A percentile compares a stretch with the other conserved stretches of the same genome.
phyloP scores from a whole-genome alignment of 2,329 filamentous ascomycete genomes.

The Chrysoporthe austroafricana region DNA sequence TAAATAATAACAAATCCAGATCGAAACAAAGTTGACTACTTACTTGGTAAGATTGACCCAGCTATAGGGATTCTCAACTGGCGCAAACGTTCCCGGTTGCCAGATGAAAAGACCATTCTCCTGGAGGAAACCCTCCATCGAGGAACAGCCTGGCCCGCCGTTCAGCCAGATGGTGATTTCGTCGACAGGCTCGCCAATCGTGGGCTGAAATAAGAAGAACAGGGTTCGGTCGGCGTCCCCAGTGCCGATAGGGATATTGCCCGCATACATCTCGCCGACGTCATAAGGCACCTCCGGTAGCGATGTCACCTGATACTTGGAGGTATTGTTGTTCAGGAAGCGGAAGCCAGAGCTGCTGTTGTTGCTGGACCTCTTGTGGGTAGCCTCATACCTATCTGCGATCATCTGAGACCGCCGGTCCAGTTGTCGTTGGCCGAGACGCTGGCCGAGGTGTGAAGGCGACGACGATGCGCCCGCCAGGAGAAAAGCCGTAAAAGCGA shows the following conservation, averaged over 20 bases:
- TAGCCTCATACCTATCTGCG: neutral
- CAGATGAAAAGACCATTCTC: slow-evolving; percentile 17
- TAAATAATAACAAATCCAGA: neutral
- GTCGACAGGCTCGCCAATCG: slow-evolving; percentile 14
- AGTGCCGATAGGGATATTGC: slow-evolving; percentile 13
- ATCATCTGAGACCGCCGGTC: slow-evolving; percentile 4
- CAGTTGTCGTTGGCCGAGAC: slow-evolving; percentile 8
- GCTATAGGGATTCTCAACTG: slow-evolving; percentile 20
- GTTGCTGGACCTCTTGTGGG: neutral
- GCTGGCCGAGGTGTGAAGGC: neutral
- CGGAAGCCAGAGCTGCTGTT: slow-evolving; percentile 11
- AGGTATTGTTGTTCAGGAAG: slow-evolving; percentile 9
- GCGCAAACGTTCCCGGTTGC: slow-evolving; percentile 16
- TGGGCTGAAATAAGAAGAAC: slow-evolving; percentile 19
- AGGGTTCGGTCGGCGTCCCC: neutral
- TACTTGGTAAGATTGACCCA: slow-evolving; percentile 20
- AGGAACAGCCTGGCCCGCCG: slow-evolving; percentile 21
- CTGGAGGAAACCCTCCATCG: slow-evolving; percentile 16
- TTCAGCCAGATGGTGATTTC: slow-evolving; percentile 23
- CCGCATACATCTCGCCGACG: slow-evolving; percentile 21
- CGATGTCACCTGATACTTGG: slow-evolving; percentile 11
- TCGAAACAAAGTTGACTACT: neutral
- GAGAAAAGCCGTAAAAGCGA: neutral
- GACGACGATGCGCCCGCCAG: slow-evolving; percentile 1
- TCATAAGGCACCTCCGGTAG: slow-evolving; percentile 22